Percentiles rank a stretch among this genome's conserved stretches.
These are phyloP conservation scores for Pseudofabraea citricarpa DNA, from an alignment of 2,329 filamentous ascomycete species.

Conservation along the genomic window DNA sequence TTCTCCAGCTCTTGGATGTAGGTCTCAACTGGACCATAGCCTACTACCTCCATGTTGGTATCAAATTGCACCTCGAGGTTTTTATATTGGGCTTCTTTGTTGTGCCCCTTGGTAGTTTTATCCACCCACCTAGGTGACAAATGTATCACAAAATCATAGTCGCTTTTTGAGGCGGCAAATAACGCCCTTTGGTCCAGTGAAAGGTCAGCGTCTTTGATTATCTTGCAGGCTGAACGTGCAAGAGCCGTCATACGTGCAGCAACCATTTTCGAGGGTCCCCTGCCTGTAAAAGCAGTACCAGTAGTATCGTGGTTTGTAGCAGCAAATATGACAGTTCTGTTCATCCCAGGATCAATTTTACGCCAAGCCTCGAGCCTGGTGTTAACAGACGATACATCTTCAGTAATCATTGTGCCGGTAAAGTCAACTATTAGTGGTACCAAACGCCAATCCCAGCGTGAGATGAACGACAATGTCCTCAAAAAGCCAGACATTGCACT, in stretches of 20 bases:
- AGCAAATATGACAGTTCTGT: constrained; percentile 73
- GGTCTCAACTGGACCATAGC: constrained; percentile 54
- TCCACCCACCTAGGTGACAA: constrained; percentile 37
- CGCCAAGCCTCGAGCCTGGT: constrained; percentile 80
- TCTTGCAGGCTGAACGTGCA: constrained; percentile 67
- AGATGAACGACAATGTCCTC: constrained; percentile 72
- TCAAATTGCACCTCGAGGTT: constrained; percentile 65
- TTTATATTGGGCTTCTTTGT: constrained; percentile 60
- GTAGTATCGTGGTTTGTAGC: constrained; percentile 74
- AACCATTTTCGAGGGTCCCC: constrained; percentile 72
- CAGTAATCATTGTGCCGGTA: constrained; percentile 55
- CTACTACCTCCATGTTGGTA: constrained; percentile 36
- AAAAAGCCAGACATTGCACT: constrained; percentile 77
- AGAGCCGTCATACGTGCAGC: constrained; percentile 79
- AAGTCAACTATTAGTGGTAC: constrained; percentile 80
- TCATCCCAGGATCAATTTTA: constrained; percentile 84
- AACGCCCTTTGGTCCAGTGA: constrained; percentile 53
- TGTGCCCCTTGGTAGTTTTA: constrained; percentile 29
- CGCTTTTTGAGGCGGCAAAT: constrained; percentile 67
- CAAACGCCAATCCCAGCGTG: constrained; percentile 87
- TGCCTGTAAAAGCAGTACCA: constrained; percentile 76
- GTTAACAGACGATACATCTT: constrained; percentile 57
- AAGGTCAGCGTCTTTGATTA: constrained; percentile 49
- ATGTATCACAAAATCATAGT: constrained; percentile 84
- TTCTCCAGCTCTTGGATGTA: constrained; percentile 64